Base-by-base conservation (phyloP, 805 yeast species). In the Yamadazyma sp. region DNA sequence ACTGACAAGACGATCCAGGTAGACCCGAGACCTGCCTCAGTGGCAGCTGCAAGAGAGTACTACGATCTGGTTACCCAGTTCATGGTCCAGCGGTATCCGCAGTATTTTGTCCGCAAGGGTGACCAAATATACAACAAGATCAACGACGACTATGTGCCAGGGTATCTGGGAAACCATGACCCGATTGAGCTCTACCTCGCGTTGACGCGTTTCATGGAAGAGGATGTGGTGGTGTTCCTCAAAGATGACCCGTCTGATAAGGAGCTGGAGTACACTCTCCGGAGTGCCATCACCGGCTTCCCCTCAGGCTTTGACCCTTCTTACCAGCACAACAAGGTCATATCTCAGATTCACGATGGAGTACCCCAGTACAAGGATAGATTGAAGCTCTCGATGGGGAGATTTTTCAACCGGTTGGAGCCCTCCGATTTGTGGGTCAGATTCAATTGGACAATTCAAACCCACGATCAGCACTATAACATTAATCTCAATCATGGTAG, bases 221-320 rank as follows among this genome's bases (percentile, higher is more conserved):
- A 82, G 48, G 90, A 84, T 51, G 68, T 80, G 38, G 51, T 84
- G 28, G 56, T 84, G 5, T 48, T 84, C 48, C 51, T 74, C 5
- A 70, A 70, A 38, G 69, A 66, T 20, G 44, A 62, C 24, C 67
- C 67, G 0, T 24, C 32, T 3, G 58, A 60, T 17, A 57, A 55
- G 23, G 69, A 70, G 12, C 77, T 75, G 38, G 89, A 82, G 48
- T 84, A 82, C 52, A 63, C 71, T 18, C 54, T 80, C 28, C 64
- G 81, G 36, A 80, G 78, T 0, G 77, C 79, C 6, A 61, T 73
- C 3, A 71, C 80, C 16, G 78, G 80, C 6, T 82, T 81, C 48
- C 87, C 91, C 1, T 77, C 82, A 1, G 91, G 91, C 2, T 84
- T 84, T 57, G 78, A 78, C 50, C 90, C 91, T 4, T 57, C 68